phyloP scores from a whole-genome alignment of 2,329 filamentous ascomycete species.

The Dothideomycetes sp. region DNA sequence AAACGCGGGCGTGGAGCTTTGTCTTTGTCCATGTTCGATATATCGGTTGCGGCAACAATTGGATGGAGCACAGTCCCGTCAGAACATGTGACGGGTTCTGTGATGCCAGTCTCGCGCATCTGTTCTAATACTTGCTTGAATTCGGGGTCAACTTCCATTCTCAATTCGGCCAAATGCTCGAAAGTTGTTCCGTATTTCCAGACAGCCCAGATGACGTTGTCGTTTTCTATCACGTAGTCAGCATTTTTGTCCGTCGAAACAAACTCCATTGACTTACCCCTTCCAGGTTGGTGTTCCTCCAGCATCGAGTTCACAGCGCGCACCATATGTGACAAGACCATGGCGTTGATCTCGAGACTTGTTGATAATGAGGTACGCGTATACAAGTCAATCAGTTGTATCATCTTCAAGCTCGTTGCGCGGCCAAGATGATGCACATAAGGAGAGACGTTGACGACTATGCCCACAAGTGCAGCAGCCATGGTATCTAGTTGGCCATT shows the following conservation, averaged over 20 bases:
- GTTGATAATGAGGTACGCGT: conserved; percentile 52
- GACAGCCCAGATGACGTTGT: conserved; percentile 14
- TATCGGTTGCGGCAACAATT: conserved; percentile 3
- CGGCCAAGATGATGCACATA: conserved; percentile 70
- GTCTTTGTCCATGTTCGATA: conserved; percentile 8
- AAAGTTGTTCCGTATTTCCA: conserved; percentile 14
- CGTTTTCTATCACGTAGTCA: conserved; percentile 17
- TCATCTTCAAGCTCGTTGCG: conserved; percentile 59
- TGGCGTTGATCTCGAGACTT: conserved; percentile 83
- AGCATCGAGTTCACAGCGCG: conserved; percentile 85
- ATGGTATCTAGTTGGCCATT: conserved; percentile 36
- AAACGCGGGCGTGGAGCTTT: conserved; percentile 9
- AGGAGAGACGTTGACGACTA: conserved; percentile 87
- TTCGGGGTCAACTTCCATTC: conserved; percentile 9
- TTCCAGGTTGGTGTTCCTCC: conserved; percentile 57
- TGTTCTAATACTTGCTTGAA: conserved; percentile 10
- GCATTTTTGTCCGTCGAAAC: neutral
- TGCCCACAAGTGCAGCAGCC: conserved; percentile 82
- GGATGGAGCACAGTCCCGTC: conserved; percentile 11
- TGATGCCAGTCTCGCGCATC: conserved; percentile 9
- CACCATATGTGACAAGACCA: conserved; percentile 68
- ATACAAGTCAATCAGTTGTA: conserved; percentile 7
- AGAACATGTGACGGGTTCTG: conserved; percentile 4
- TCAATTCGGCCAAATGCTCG: conserved; percentile 9
- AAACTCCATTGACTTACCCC: conserved; percentile 16